These are phyloP conservation scores for Citrus medica DNA, from an alignment of 345 rosid species.

Conservation along the genomic window DNA sequence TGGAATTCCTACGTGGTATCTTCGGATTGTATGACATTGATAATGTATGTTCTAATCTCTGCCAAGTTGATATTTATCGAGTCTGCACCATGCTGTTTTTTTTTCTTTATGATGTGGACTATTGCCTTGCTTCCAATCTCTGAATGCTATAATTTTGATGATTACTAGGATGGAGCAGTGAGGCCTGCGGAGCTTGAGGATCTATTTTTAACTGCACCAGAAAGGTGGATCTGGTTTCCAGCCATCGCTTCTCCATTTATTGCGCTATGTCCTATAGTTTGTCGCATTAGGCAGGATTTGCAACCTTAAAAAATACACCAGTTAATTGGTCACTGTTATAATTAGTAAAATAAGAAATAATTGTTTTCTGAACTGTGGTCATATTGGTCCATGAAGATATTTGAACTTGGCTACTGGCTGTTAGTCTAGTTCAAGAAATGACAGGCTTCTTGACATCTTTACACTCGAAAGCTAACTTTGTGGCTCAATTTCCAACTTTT, in stretches of 20 bases:
- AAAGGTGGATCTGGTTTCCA: conserved; percentile 40
- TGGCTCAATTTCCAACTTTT: not conserved
- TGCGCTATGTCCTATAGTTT: conserved; percentile 6
- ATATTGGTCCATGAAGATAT: not conserved
- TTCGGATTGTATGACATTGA: conserved; percentile 64
- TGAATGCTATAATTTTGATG: conserved; percentile 23
- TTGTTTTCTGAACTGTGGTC: not conserved
- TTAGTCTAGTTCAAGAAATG: not conserved
- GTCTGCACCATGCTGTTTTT: not conserved
- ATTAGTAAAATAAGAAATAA: not conserved
- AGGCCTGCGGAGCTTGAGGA: conserved; percentile 58
- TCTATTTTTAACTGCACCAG: conserved; percentile 79
- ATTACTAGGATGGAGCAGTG: conserved; percentile 67
- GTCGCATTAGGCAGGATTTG: not conserved
- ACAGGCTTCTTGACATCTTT: not conserved
- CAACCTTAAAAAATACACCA: too few relatives aligned
- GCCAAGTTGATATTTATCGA: not conserved
- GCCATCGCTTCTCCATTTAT: not conserved
- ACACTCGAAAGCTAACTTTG: not conserved
- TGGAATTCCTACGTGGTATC: conserved; percentile 61
- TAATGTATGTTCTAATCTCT: conserved; percentile 45
- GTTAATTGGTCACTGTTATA: not conserved
- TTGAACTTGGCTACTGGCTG: not conserved
- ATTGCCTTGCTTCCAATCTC: not conserved
- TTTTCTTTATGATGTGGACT: not conserved